Evolutionary conservation across 31 red algal species (phyloP), one percentile per base, ranked within the genome.

Genomic region (Asparagopsis taxiformis): DNA sequence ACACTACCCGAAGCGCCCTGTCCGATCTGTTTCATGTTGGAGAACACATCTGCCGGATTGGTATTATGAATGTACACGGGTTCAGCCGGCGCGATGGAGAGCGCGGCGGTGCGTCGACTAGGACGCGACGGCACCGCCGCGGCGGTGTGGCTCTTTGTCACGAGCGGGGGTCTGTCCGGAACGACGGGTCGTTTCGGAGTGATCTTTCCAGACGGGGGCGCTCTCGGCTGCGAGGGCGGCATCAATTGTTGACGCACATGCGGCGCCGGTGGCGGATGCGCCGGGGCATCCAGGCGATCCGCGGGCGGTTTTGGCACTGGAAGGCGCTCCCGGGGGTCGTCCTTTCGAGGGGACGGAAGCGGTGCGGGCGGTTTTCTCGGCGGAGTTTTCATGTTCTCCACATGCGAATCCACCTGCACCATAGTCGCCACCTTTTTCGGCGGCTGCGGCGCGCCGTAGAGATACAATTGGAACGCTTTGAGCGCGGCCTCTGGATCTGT

Each of bases 1-100:
- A 96, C 93, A 56, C 72, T 77, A 25, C 93, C 93, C n/a, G 74
- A 74, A 11, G 86, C 93, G 15, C 93, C 93, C 72, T 96, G 80
- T 31, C 93, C 93, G 36, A 96, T 74, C 58, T 96, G 89, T 22
- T 68, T 77, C 4, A 88, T 57, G 13, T 68, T 53, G n/a, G 39
- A 36, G 31, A 75, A 88, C 28, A 88, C 33, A 23, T n/a, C 34
- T 25, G 66, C 28, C 30, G 74, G 74, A 61, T 88, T 74, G 36
- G 37, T 46, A 23, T 78, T 23, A 24, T 82, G 77, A 26, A 82
- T 70, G 41, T 74, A 74, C 28, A 74, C 53, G 3, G 69, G 69
- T 34, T 74, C 48, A 15, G 26, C 21, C 2, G 69, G 69, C 23
- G 53, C 20, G 17, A 74, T 74, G 28, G 46, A 55, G 23, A 63